These are phyloP conservation scores for Trametes polyzona DNA, from an alignment of 1,284 basidiomycete species.

Conservation along the genomic window DNA sequence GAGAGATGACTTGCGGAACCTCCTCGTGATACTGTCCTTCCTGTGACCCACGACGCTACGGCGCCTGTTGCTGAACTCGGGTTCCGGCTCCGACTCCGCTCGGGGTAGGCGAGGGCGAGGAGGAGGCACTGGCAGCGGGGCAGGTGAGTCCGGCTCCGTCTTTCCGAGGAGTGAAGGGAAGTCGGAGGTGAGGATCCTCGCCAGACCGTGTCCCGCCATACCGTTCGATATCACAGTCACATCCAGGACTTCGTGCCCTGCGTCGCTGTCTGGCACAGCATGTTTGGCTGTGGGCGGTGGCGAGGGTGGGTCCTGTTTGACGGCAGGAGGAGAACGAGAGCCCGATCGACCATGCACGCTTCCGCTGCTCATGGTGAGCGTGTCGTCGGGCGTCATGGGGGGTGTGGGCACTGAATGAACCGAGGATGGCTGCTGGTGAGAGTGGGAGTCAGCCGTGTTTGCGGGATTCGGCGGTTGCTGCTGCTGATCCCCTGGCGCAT, in stretches of 20 bases:
- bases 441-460: slow-evolving; percentile 18
- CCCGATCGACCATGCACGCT: slow-evolving; percentile 26
- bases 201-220: slow-evolving; percentile 22
- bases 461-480: slow-evolving; percentile 8
- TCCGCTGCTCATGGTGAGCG: slow-evolving; percentile 32
- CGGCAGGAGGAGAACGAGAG: slow-evolving; percentile 27
- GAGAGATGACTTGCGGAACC: slow-evolving; percentile 17
- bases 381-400: slow-evolving; percentile 40
- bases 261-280: slow-evolving; percentile 11
- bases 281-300: slow-evolving; percentile 21
- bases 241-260: slow-evolving; percentile 1
- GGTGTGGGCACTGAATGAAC: slow-evolving; percentile 27
- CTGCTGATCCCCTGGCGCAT: slow-evolving; percentile 16
- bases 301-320: slow-evolving; percentile 25
- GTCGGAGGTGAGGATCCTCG: slow-evolving; percentile 30
- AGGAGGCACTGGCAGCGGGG: slow-evolving; percentile 17
- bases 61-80: slow-evolving; percentile 7
- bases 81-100: slow-evolving; percentile 21
- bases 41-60: slow-evolving; percentile 19
- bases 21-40: slow-evolving; percentile 21
- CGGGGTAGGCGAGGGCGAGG: slow-evolving; percentile 10
- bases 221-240: slow-evolving; percentile 19
- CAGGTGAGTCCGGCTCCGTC: slow-evolving; percentile 17
- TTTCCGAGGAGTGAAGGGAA: slow-evolving; percentile 31
- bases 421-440: slow-evolving; percentile 23